Evolutionary conservation across 1,284 basidiomycete species (phyloP).

Genomic region (Abortiporus biennis): DNA sequence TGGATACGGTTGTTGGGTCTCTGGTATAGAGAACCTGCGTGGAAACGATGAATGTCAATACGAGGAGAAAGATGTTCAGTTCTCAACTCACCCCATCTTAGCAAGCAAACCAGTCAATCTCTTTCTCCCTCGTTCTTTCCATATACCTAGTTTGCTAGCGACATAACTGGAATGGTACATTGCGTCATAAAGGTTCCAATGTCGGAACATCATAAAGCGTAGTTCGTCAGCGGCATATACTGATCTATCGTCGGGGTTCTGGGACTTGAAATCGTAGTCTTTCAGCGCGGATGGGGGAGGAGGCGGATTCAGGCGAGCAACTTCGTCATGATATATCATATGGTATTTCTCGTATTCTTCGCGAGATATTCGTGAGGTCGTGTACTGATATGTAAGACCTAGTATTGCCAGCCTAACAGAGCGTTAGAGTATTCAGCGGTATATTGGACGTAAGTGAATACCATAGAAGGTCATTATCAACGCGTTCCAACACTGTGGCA

Average conservation of each 20-base stretch:
- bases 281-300: constrained; percentile 29
- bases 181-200: constrained; percentile 96
- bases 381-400: constrained; percentile 92
- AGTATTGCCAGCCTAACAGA: constrained; percentile 82
- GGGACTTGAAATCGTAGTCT: constrained; percentile 40
- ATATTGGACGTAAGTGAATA: constrained; percentile 25
- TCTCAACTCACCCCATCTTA: constrained; percentile 90
- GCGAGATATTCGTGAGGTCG: constrained; percentile 81
- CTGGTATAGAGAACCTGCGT: constrained; percentile 80
- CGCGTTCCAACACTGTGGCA: constrained; percentile 82
- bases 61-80: neutral
- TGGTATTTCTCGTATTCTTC: constrained; percentile 82
- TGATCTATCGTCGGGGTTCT: constrained; percentile 74
- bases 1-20: constrained; percentile 89
- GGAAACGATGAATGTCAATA: constrained; percentile 3
- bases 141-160: constrained; percentile 90
- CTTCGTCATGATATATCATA: constrained; percentile 80
- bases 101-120: constrained; percentile 88
- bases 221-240: constrained; percentile 83
- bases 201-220: constrained; percentile 91
- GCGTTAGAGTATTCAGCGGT: neutral
- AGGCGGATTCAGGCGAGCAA: constrained; percentile 78
- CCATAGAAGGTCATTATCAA: constrained; percentile 94
- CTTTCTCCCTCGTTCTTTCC: constrained; percentile 92
- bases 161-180: constrained; percentile 99